Conservation (phyloP, 176 grass and related monocot genomes). For the Luzula sylvatica region DNA sequence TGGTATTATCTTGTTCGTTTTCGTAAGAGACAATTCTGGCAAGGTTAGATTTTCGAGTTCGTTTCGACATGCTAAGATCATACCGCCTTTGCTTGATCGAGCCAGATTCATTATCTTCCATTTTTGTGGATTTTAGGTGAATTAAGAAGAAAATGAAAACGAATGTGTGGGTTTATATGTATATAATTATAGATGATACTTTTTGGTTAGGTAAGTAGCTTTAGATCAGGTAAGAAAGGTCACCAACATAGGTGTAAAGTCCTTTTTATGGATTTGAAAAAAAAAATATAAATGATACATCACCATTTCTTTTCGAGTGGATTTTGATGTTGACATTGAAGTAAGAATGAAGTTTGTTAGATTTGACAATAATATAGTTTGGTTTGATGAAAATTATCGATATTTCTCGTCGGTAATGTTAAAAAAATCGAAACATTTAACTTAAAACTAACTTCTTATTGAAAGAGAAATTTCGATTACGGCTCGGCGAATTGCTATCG, state of each 20-base stretch:
- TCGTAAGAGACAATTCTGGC: conserved; percentile 15
- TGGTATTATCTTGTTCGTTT: conserved; percentile 26
- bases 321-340: conserved; percentile 41
- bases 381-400: conserved; percentile 21
- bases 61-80: conserved; percentile 67
- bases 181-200: conserved; percentile 19
- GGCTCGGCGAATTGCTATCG: conserved; percentile 9
- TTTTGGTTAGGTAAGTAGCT: conserved; percentile 31
- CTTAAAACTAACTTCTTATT: background rate
- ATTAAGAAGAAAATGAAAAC: conserved; percentile 21
- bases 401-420: conserved; percentile 12
- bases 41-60: conserved; percentile 49
- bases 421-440: background rate
- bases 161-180: conserved; percentile 20
- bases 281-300: conserved; percentile 38
- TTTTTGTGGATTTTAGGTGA: conserved; percentile 31
- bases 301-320: conserved; percentile 23
- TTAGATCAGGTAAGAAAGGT: conserved; percentile 21
- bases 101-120: conserved; percentile 54
- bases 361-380: conserved; percentile 31
- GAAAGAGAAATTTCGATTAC: conserved; percentile 7
- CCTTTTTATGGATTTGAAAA: conserved; percentile 33
- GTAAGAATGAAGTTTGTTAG: conserved; percentile 42
- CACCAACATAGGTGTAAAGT: conserved; percentile 37
- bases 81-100: conserved; percentile 48